phyloP scores from a whole-genome alignment of 768 basidiomycete genomes.

The Mycena indigotica region DNA sequence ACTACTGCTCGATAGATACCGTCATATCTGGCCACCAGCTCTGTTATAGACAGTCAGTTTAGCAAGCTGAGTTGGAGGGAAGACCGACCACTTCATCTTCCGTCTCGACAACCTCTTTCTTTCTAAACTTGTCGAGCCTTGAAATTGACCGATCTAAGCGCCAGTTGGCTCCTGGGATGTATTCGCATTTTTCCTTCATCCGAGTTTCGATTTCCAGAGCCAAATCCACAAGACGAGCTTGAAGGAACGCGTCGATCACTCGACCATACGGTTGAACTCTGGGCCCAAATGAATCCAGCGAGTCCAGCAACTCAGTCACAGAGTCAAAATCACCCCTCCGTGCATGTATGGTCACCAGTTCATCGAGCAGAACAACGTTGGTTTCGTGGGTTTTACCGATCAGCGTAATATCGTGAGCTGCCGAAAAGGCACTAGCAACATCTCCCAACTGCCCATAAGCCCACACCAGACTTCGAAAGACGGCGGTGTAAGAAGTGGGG shows the following conservation, averaged over 20 bases:
- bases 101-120: constrained; percentile 2
- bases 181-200: constrained; percentile 13
- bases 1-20: constrained; percentile 56
- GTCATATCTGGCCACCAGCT: constrained; percentile 4
- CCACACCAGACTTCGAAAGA: constrained; percentile 16
- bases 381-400: constrained; percentile 7
- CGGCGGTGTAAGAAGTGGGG: constrained; percentile 20
- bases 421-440: constrained; percentile 4
- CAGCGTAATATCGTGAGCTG: constrained; percentile 5
- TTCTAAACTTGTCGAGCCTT: constrained; percentile 4
- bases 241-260: constrained; percentile 20
- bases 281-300: constrained; percentile 11
- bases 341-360: constrained; percentile 15
- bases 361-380: constrained; percentile 8
- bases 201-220: constrained; percentile 11
- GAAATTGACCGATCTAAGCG: constrained; percentile 10
- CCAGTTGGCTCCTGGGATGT: constrained; percentile 15
- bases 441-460: constrained; percentile 11
- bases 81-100: constrained; percentile 1
- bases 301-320: constrained; percentile 5
- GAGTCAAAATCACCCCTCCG: constrained; percentile 6
- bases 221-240: constrained; percentile 2
- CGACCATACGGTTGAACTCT: constrained; percentile 16
- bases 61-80: neutral
- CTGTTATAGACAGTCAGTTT: neutral